Evolutionary conservation across 2,329 filamentous ascomycete genomes (phyloP).

Genomic region (Fusarium odoratissimum): DNA sequence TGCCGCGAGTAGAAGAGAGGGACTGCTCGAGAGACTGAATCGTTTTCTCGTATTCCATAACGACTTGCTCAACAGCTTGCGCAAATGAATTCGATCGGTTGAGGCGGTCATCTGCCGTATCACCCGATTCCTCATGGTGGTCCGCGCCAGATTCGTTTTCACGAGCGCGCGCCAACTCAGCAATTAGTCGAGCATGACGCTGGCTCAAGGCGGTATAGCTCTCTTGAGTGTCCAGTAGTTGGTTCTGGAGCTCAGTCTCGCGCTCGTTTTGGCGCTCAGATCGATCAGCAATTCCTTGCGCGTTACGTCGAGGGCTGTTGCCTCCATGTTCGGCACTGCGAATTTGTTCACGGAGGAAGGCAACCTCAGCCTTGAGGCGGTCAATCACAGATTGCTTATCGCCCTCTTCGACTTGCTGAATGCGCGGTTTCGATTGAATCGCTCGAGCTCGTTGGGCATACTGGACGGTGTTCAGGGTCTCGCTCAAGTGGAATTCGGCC

Average conservation of each 20-base stretch:
- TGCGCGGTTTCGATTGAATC: conserved; percentile 97
- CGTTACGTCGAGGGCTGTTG: conserved; percentile 64
- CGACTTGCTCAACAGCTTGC: conserved; percentile 93
- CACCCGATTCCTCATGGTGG: conserved; percentile 70
- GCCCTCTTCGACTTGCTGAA: conserved; percentile 91
- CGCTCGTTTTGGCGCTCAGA: conserved; percentile 83
- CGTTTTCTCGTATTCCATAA: conserved; percentile 98
- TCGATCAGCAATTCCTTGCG: conserved; percentile 72
- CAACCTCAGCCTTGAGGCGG: conserved; percentile 90
- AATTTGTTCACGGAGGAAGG: conserved; percentile 94
- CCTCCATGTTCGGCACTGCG: conserved; percentile 75
- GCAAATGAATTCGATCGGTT: conserved; percentile 97
- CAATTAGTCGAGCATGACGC: conserved; percentile 94
- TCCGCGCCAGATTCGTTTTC: conserved; percentile 74
- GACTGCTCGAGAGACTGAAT: conserved; percentile 94
- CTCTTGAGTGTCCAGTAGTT: conserved; percentile 91
- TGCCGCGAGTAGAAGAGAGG: conserved; percentile 86
- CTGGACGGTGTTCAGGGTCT: conserved; percentile 96
- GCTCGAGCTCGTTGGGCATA: conserved; percentile 96
- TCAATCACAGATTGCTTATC: conserved; percentile 97
- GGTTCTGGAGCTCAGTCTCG: conserved; percentile 91
- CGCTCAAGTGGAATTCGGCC: conserved; percentile 95
- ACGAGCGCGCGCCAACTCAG: conserved; percentile 88
- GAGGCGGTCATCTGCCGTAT: conserved; percentile 85
- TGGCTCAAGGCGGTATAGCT: conserved; percentile 93